These are phyloP conservation scores for Candida dajiaensis DNA, from an alignment of 805 yeast species.

Conservation along the genomic window DNA sequence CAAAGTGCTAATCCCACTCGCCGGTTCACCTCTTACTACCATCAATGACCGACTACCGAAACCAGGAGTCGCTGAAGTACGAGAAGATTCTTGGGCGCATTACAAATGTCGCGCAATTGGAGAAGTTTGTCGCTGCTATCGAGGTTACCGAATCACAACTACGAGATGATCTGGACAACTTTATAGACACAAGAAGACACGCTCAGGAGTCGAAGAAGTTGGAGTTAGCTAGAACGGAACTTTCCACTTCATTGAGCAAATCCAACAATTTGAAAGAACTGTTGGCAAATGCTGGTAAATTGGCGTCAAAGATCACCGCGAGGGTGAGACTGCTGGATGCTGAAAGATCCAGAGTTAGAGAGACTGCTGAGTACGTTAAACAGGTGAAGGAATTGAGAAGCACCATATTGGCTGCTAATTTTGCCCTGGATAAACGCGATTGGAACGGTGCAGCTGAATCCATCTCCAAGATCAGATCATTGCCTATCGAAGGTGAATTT, in stretches of 20 bases:
- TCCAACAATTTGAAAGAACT: conserved; percentile 51
- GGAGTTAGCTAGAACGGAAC: conserved; percentile 56
- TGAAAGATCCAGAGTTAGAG: conserved; percentile 59
- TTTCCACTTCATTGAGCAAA: conserved; percentile 52
- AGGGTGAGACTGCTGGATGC: conserved; percentile 64
- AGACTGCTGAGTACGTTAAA: conserved; percentile 58
- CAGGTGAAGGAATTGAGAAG: conserved; percentile 61
- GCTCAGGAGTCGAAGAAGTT: conserved; percentile 32
- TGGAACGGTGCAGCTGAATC: conserved; percentile 78
- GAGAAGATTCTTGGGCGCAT: conserved; percentile 19
- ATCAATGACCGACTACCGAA: conserved; percentile 1
- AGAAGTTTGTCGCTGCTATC: conserved; percentile 21
- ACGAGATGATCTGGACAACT: conserved; percentile 19
- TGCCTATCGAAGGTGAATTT: conserved; percentile 66
- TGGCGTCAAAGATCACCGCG: conserved; percentile 62
- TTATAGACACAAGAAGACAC: conserved; percentile 21
- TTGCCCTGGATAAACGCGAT: conserved; percentile 60
- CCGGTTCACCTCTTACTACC: background rate
- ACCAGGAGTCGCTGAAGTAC: conserved; percentile 9
- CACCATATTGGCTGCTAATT: conserved; percentile 57
- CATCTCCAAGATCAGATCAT: conserved; percentile 42
- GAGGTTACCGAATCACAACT: conserved; percentile 20
- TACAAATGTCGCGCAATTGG: conserved; percentile 18
- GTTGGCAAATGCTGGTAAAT: conserved; percentile 53
- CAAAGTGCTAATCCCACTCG: background rate